Base-by-base conservation (phyloP, 345 rosid genomes). In the Brassica juncea region DNA sequence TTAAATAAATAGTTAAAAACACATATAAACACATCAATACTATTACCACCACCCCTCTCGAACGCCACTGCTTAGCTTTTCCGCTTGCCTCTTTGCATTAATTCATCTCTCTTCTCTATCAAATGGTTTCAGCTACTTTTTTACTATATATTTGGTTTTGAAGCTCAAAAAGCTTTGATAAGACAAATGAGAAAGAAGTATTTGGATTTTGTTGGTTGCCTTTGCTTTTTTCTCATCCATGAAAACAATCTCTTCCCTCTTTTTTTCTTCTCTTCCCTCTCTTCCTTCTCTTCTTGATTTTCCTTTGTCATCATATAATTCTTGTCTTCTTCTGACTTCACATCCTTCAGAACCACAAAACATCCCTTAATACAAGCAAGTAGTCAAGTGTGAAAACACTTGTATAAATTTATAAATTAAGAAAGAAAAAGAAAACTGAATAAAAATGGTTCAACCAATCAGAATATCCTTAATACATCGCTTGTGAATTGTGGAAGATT, bases 81-180 rank as follows among this genome's bases (percentile, higher is more conserved):
- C 65, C 42, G 30, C 80, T 70, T 47, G 80, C 62, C 70, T 77
- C 70, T 62, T 64, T 70, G 64, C 34, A 19, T 19, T 19, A 19
- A 75, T 57, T 66, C 66, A 65, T 63, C 32, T 77, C 44, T 34
- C 71, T 64, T 59, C 49, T 35, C 57, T 58, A 23, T 35, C 72
- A 11, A 62, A 87, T 87, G 88, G 83, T 83, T 66, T 55, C 86
- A 1, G 59, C 82, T 10, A 72, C 86, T 47, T 27, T 75, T 74
- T 35, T 39, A 52, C 59, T 54, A 54, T 15, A n/a, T 54, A 6
- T 49, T 49, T 49, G 57, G 19, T n/a, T 16, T 54, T 54, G 25
- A 16, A 54, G 59, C 23, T 54, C 59, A 54, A 54, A 54, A 54
- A 54, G 59, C 23, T 54, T 54, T 54, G 59, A 54, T 49, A 54